These are phyloP conservation scores for Penicillium bialowiezense DNA, from an alignment of 495 filamentous ascomycete species.

Conservation along the genomic window DNA sequence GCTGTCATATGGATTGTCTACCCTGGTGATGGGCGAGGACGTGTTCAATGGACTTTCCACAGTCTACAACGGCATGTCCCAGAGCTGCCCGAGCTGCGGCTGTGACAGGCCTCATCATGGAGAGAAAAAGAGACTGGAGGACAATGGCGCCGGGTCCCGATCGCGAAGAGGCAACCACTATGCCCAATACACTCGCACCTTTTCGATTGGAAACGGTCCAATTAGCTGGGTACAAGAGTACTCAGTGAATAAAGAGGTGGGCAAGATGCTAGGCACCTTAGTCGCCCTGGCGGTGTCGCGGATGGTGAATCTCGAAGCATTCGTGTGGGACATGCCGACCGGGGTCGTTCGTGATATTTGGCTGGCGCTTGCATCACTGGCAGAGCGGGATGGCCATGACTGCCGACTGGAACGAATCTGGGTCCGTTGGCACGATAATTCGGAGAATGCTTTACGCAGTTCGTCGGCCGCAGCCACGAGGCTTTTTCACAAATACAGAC, in stretches of 20 bases:
- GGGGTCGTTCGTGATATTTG: constrained; percentile 86
- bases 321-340: constrained; percentile 96
- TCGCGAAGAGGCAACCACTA: constrained; percentile 70
- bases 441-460: constrained; percentile 38
- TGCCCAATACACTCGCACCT: constrained; percentile 81
- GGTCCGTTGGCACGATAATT: constrained; percentile 90
- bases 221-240: constrained; percentile 82
- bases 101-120: constrained; percentile 21
- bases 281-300: constrained; percentile 81
- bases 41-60: constrained; percentile 53
- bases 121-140: constrained; percentile 13
- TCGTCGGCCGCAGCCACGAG: constrained; percentile 9
- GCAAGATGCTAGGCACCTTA: constrained; percentile 89
- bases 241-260: constrained; percentile 80
- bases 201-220: constrained; percentile 88
- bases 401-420: constrained; percentile 76
- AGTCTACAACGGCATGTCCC: constrained; percentile 1
- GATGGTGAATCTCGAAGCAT: constrained; percentile 87
- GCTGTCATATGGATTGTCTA: constrained; percentile 85
- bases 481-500: constrained; percentile 37
- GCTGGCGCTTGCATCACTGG: constrained; percentile 74
- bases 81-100: constrained; percentile 37
- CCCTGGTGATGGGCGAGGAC: constrained; percentile 75
- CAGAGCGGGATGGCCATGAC: constrained; percentile 56
- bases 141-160: constrained; percentile 4